These are phyloP conservation scores for Kentomonas sorsogonicus DNA, from an alignment of 208 protist species.

Conservation along the genomic window DNA sequence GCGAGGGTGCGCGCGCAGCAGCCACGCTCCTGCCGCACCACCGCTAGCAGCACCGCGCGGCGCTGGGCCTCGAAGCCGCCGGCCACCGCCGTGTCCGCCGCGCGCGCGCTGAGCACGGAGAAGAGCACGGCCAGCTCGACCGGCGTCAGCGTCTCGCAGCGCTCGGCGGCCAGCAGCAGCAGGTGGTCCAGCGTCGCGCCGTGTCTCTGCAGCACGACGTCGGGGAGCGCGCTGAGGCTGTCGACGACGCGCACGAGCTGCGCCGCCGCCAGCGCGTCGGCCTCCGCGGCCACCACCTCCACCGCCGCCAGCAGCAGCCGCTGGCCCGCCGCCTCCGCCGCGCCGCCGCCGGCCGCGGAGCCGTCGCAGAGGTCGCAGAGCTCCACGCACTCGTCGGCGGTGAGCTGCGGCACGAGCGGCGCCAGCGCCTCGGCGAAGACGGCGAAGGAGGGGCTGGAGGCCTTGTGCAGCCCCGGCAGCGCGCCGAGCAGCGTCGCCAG, in stretches of 20 bases:
- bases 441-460: slow-evolving; percentile 41
- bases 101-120: slow-evolving; percentile 26
- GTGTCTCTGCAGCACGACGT: slow-evolving; percentile 15
- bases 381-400: slow-evolving; percentile 66
- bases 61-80: slow-evolving; percentile 20
- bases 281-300: slow-evolving; percentile 27
- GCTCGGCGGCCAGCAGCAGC: slow-evolving; percentile 16
- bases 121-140: slow-evolving; percentile 77
- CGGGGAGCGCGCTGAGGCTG: slow-evolving; percentile 31
- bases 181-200: slow-evolving; percentile 17
- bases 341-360: slow-evolving; percentile 28
- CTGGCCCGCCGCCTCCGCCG: no score
- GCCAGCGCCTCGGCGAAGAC: slow-evolving; percentile 40
- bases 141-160: slow-evolving; percentile 30
- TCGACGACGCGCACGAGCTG: slow-evolving; percentile 64
- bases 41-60: slow-evolving; percentile 25
- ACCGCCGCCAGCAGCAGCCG: slow-evolving; percentile 50
- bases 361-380: slow-evolving; percentile 48
- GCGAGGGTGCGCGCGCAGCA: slow-evolving; percentile 63
- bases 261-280: slow-evolving; percentile 22
- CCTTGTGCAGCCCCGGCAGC: slow-evolving; percentile 63
- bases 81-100: neutral
- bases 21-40: slow-evolving; percentile 24
- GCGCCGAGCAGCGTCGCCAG: slow-evolving; percentile 57
- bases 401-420: slow-evolving; percentile 48